phyloP scores from a whole-genome alignment of 306 rosid species.

The Trifolium fragiferum region DNA sequence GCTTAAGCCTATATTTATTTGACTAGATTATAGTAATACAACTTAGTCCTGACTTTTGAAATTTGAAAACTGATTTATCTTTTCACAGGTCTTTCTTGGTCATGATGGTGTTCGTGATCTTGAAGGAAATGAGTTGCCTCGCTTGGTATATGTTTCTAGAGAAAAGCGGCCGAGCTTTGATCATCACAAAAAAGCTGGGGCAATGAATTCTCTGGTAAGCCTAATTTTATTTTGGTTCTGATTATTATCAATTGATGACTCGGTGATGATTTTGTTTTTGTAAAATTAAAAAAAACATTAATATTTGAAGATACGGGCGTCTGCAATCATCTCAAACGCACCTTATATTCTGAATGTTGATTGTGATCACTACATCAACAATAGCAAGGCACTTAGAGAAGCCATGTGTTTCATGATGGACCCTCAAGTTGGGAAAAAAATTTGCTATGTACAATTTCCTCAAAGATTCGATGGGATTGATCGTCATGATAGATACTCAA shows the following conservation, averaged over 20 bases:
- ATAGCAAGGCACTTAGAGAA: slow-evolving; percentile 83
- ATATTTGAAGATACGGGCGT: slow-evolving; percentile 64
- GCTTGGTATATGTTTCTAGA: slow-evolving; percentile 77
- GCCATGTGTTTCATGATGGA: slow-evolving; percentile 96
- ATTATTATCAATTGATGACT: neutral
- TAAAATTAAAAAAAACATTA: neutral
- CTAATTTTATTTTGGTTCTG: neutral
- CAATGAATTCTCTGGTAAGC: slow-evolving; percentile 81
- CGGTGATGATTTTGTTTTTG: neutral
- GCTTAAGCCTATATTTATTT: slow-evolving; percentile 1
- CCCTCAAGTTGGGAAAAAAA: slow-evolving; percentile 75
- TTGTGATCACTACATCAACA: slow-evolving; percentile 87
- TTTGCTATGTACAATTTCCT: slow-evolving; percentile 85
- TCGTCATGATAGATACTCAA: slow-evolving; percentile 81
- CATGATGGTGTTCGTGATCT: slow-evolving; percentile 65
- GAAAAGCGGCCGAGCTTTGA: slow-evolving; percentile 86
- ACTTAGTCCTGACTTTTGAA: slow-evolving; percentile 13
- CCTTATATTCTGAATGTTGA: slow-evolving; percentile 78
- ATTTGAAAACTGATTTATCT: neutral
- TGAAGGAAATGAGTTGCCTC: slow-evolving; percentile 76
- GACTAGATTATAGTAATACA: slow-evolving; percentile 12
- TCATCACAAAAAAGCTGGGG: slow-evolving; percentile 85
- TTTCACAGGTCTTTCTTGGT: slow-evolving; percentile 71
- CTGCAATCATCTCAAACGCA: slow-evolving; percentile 74
- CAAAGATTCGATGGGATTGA: slow-evolving; percentile 89